Evolutionary conservation across 2,329 filamentous ascomycete genomes (phyloP).

Genomic region (Tolypocladium pustulatum): DNA sequence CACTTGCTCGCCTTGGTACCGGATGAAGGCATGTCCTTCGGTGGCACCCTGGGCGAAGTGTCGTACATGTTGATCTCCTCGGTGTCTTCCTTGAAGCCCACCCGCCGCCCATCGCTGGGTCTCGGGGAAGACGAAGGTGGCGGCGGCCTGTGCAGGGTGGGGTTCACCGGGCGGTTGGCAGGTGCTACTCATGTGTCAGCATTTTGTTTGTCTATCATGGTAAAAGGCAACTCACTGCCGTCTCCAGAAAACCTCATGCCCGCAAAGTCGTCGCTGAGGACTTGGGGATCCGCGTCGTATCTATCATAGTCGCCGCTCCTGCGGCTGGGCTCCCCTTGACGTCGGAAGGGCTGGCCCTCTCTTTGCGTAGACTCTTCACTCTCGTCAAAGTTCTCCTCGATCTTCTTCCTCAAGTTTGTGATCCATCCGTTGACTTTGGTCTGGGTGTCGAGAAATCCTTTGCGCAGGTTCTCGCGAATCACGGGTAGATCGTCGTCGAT

Average conservation of each 20-base stretch:
- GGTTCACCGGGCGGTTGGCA: constrained; percentile 55
- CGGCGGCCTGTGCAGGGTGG: constrained; percentile 67
- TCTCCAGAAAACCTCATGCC: constrained; percentile 54
- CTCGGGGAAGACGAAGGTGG: constrained; percentile 41
- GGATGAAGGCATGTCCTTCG: constrained; percentile 37
- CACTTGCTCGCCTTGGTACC: constrained; percentile 78
- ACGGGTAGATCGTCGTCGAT: constrained; percentile 92
- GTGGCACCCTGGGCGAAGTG: constrained; percentile 44
- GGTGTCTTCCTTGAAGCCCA: constrained; percentile 50
- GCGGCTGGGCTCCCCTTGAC: constrained; percentile 51
- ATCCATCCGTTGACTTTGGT: constrained; percentile 91
- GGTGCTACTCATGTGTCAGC: constrained; percentile 17
- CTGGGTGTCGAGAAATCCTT: constrained; percentile 92
- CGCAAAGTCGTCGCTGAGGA: constrained; percentile 82
- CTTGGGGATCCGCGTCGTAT: constrained; percentile 89
- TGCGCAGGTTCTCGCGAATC: constrained; percentile 84
- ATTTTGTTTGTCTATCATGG: not conserved
- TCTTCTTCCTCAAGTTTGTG: constrained; percentile 78
- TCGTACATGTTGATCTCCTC: constrained; percentile 76
- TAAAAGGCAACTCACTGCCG: constrained; percentile 39
- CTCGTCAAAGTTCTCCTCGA: constrained; percentile 80
- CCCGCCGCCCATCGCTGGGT: constrained; percentile 37
- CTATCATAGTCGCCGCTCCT: constrained; percentile 81
- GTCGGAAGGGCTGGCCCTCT: constrained; percentile 26
- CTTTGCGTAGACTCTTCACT: constrained; percentile 36